Evolutionary conservation across 768 basidiomycete species (phyloP).

Genomic region (Mycena kentingensis): DNA sequence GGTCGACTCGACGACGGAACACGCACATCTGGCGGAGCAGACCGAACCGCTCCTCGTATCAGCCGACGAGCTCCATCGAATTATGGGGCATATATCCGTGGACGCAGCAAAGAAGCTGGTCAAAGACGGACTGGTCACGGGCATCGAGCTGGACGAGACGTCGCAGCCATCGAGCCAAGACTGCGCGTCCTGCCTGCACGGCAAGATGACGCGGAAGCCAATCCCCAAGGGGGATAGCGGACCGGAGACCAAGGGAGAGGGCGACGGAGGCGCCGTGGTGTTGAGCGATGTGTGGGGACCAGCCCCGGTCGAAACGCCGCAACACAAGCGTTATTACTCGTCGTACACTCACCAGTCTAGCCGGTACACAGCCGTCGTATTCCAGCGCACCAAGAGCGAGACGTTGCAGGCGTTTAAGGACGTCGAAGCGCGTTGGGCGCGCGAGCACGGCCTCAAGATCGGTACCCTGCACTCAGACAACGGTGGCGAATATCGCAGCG

Average conservation of each 20-base stretch:
- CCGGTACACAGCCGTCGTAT: conserved; percentile 22
- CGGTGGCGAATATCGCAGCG: conserved; percentile 31
- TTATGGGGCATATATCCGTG: conserved; percentile 28
- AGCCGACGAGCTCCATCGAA: conserved; percentile 25
- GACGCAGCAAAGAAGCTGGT: conserved; percentile 25
- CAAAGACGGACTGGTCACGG: conserved; percentile 27
- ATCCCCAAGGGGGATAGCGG: conserved; percentile 28
- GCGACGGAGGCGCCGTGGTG: conserved; percentile 35
- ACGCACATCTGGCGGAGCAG: neutral
- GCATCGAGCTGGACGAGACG: conserved; percentile 27
- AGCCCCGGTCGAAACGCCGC: conserved; percentile 22
- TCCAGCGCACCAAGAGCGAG: conserved; percentile 31
- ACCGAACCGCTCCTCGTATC: conserved; percentile 2
- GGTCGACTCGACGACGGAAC: neutral
- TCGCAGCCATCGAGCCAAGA: conserved; percentile 15
- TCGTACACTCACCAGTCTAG: conserved; percentile 36
- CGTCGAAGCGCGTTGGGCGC: conserved; percentile 24
- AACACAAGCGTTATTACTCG: conserved; percentile 29
- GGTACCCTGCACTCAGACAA: conserved; percentile 29
- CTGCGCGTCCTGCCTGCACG: conserved; percentile 32
- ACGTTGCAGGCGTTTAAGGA: conserved; percentile 26
- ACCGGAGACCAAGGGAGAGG: conserved; percentile 13
- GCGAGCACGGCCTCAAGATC: conserved; percentile 27
- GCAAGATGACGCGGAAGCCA: conserved; percentile 28
- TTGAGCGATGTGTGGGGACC: conserved; percentile 42